Base-by-base conservation (phyloP, 2,329 filamentous ascomycete species). In the Xylaria sp. region DNA sequence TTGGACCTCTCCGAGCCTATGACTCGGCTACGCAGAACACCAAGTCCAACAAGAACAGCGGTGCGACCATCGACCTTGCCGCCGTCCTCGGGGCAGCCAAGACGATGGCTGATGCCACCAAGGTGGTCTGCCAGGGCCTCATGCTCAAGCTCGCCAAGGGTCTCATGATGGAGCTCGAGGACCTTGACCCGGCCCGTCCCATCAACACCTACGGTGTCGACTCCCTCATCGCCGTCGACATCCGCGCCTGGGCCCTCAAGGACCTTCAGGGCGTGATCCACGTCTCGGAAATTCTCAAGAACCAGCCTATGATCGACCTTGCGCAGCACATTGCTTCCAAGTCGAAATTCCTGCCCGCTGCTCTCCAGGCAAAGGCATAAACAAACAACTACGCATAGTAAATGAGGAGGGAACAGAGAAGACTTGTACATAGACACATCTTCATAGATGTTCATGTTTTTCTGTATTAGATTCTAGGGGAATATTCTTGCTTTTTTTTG, bases 141-240 rank as follows among this genome's bases (percentile, higher is more conserved):
- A 76, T 76, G 74, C 70, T 62, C 28, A 77, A 76, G 74, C 72
- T 77, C 13, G 74, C 75, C 52, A 77, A 75, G 71, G 74, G 74
- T 58, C 70, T 77, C 65, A 77, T 77, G 74, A 77, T 76, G 76
- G 75, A 78, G 63, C 72, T 78, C 32, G 75, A 77, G 58, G 76
- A 77, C 23, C 72, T 78, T 44, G 76, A 77, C 68, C 74, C 72
- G 51, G 57, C 71, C 20, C 71, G 74, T 23, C 75, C 75, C 7
- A 74, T 76, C 65, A 76, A 76, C 64, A 73, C 66, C n/a, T 76
- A 76, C 56, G 75, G 75, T 28, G 74, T 77, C 28, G 75, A 77
- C 65, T 75, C 73, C 37, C 74, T 76, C 46, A 75, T 76, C 52
- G 75, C 75, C 13, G 75, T 77, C 39, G 74, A 77, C 44, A 76